Evolutionary conservation across 257 asterid genomes (phyloP).

Genomic region (Rubia yunnanensis): DNA sequence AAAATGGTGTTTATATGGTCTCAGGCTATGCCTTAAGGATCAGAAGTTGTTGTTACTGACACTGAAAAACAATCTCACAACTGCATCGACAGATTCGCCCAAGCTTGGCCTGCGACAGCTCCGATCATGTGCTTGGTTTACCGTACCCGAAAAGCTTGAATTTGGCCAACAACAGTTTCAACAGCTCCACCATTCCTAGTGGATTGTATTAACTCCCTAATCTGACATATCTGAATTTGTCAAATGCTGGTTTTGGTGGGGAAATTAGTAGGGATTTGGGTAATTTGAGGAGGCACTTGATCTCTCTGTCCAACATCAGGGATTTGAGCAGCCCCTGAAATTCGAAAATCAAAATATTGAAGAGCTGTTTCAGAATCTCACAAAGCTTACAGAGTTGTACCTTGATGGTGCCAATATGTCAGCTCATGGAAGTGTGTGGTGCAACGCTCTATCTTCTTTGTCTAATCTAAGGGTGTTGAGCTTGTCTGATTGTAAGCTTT

Average conservation of each 20-base stretch:
- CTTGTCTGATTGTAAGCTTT: constrained; percentile 4
- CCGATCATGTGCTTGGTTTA: constrained; percentile 39
- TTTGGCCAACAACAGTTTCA: constrained; percentile 36
- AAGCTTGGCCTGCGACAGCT: constrained; percentile 33
- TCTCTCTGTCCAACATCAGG: too few relatives aligned
- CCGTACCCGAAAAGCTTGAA: constrained; percentile 30
- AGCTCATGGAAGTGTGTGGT: constrained; percentile 10
- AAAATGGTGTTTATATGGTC: not conserved
- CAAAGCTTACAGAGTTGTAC: constrained; percentile 3
- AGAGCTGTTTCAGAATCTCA: too few relatives aligned
- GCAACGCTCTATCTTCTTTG: constrained; percentile 17
- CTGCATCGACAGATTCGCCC: not conserved
- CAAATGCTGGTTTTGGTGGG: too few relatives aligned
- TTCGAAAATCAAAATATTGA: constrained; percentile 2
- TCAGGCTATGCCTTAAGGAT: constrained; percentile 12
- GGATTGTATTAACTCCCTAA: too few relatives aligned
- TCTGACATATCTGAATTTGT: too few relatives aligned
- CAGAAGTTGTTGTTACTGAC: constrained; percentile 13
- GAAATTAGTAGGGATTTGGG: too few relatives aligned
- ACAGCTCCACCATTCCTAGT: too few relatives aligned
- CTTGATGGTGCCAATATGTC: constrained; percentile 18
- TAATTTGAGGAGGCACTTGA: too few relatives aligned
- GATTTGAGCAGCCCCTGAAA: too few relatives aligned
- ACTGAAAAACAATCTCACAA: too few relatives aligned
- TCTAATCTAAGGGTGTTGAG: constrained; percentile 11